Base-by-base conservation (phyloP, 805 yeast species). In the Tanozyma kutaoensis region DNA sequence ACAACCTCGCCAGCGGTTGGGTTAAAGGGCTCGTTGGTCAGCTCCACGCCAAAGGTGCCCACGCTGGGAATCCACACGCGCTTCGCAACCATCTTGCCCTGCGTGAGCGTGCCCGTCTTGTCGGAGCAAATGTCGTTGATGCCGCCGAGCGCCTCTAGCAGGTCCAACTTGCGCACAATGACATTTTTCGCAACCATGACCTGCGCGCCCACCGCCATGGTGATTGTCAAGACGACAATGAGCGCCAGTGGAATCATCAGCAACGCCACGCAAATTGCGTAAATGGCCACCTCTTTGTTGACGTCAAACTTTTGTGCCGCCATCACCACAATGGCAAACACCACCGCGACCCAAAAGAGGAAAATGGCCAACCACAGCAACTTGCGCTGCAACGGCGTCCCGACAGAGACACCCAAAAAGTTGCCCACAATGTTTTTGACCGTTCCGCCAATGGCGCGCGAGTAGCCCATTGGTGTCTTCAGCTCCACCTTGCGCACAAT, bases 251-350 rank as follows among this genome's bases (percentile, higher is more conserved):
- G 91, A 37, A 78, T 78, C 84, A 79, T 79, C 4, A 86, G 72
- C 25, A 78, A 55, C 0, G 79, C 80, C 25, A 79, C 86, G 55
- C 93, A 82, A 42, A 84, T 76, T 15, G 95, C 94, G 45, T 82
- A 82, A 26, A 82, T 73, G 10, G 93, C 93, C 20, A 82, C 91
- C 39, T 81, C 84, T 30, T 63, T 69, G 37, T 70, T 73, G n/a
- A 82, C 93, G 9, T 56, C 42, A 50, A 81, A 73, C 33, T 66
- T 66, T 51, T 82, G 93, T 8, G 91, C 71, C 2, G 75, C 93
- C 93, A 82, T 77, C 3, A 80, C 93, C 12, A 84, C 71, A 31
- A 84, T 73, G 2, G 94, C 94, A 44, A 81, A 76, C 1, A 84
- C 38, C n/a, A 82, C 91, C 4, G 95, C 94, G 25, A 82, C 55